Percentiles rank a stretch among this genome's conserved stretches.
These are phyloP conservation scores for Suillus subluteus DNA, from an alignment of 768 basidiomycete genomes.

Conservation along the genomic window DNA sequence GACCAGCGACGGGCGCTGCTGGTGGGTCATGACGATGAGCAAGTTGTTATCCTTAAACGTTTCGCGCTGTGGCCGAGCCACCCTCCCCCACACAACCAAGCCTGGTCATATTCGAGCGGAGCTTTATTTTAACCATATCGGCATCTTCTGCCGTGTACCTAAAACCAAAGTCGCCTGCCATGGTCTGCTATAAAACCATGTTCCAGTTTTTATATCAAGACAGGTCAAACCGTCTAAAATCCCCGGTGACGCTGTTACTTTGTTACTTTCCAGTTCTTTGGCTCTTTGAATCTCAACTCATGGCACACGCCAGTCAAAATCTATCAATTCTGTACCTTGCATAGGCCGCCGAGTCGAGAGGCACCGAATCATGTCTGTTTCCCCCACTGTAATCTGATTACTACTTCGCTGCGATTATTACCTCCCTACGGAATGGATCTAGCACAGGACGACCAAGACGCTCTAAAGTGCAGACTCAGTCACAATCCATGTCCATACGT, in stretches of 20 bases:
- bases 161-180: background rate
- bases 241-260: conserved; percentile 2
- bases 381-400: background rate
- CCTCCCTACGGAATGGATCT: background rate
- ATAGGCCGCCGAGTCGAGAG: background rate
- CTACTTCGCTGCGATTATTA: background rate
- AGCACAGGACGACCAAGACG: background rate
- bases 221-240: background rate
- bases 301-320: background rate
- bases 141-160: conserved; percentile 25
- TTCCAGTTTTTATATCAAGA: conserved; percentile 1
- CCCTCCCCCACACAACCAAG: conserved; percentile 35
- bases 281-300: background rate
- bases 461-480: background rate
- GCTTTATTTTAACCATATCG: conserved; percentile 25
- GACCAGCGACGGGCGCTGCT: conserved; percentile 66
- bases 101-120: conserved; percentile 28
- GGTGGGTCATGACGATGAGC: conserved; percentile 57
- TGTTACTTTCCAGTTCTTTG: conserved; percentile 5
- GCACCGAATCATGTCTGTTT: background rate
- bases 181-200: background rate
- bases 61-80: conserved; percentile 33
- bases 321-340: background rate
- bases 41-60: conserved; percentile 23
- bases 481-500: background rate